phyloP scores from a whole-genome alignment of 164 flowering plant species.

The Houttuynia cordata region DNA sequence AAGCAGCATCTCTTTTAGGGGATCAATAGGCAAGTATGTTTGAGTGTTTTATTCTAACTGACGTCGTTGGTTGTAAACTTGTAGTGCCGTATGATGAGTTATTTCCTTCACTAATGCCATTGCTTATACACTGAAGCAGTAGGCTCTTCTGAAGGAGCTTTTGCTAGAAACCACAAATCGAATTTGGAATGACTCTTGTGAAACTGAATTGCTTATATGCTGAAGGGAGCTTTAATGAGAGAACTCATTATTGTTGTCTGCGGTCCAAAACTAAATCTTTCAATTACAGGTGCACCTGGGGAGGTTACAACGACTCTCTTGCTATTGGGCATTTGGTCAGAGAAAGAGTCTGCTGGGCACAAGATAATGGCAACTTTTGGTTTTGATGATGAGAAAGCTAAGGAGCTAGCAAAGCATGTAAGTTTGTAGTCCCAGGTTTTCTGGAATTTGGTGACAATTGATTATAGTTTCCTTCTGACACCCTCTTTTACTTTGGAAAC shows the following conservation, averaged over 20 bases:
- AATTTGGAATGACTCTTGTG: background rate
- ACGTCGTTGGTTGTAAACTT: no score
- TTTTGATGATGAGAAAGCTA: slow-evolving; percentile 57
- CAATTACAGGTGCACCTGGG: slow-evolving; percentile 47
- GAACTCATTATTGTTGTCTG: background rate
- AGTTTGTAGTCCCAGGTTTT: slow-evolving; percentile 11
- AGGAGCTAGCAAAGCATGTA: slow-evolving; percentile 40
- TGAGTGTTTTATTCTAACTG: no score
- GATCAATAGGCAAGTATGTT: no score
- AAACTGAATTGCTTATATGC: background rate
- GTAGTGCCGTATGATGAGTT: no score
- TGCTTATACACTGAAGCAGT: no score
- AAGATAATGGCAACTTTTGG: slow-evolving; percentile 60
- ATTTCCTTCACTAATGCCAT: no score
- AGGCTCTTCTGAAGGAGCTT: no score
- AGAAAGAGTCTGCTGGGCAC: slow-evolving; percentile 61
- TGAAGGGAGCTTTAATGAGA: background rate
- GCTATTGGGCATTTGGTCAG: slow-evolving; percentile 75
- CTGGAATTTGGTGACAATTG: background rate
- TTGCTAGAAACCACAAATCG: no score
- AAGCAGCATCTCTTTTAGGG: no score
- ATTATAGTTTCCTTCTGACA: background rate
- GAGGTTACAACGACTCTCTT: slow-evolving; percentile 51
- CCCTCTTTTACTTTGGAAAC: background rate
- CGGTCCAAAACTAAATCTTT: background rate